Conservation (phyloP, 78 protist genomes). For the Dictyostelium firmibasis region DNA sequence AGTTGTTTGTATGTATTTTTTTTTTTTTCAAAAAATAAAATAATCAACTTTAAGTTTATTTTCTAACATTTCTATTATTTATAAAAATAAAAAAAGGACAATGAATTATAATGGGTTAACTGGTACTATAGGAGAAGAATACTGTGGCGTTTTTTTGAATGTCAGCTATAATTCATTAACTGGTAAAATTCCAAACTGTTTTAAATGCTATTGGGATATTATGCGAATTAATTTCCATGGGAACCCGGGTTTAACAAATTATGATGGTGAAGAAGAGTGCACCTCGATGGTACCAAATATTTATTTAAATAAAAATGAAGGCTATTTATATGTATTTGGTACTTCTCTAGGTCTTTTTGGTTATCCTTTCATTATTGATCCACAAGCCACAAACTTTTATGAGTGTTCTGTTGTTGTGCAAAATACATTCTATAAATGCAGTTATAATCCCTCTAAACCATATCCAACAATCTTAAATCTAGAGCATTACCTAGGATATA, state of each 20-base stretch:
- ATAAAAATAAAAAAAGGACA: neutral
- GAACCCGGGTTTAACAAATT: neutral
- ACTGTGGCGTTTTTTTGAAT: neutral
- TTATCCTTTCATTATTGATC: neutral
- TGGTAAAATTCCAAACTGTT: neutral
- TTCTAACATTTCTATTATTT: too few relatives aligned
- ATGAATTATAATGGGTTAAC: neutral
- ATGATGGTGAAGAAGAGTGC: neutral
- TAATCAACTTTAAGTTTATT: too few relatives aligned
- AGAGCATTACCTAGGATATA: neutral
- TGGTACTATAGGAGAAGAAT: neutral
- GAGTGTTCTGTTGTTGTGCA: neutral
- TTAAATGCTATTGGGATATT: neutral
- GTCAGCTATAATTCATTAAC: neutral
- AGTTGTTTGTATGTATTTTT: neutral
- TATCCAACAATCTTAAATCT: neutral
- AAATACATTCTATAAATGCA: neutral
- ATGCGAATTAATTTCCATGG: neutral
- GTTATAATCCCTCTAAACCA: neutral
- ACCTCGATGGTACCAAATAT: neutral
- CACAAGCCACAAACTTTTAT: neutral
- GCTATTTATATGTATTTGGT: neutral
- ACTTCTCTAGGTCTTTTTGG: neutral
- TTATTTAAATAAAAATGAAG: neutral
- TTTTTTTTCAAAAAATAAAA: neutral